Percentiles rank a stretch among this genome's conserved stretches.
These are phyloP conservation scores for Acer saccharum DNA, from an alignment of 345 rosid genomes.

Conservation along the genomic window DNA sequence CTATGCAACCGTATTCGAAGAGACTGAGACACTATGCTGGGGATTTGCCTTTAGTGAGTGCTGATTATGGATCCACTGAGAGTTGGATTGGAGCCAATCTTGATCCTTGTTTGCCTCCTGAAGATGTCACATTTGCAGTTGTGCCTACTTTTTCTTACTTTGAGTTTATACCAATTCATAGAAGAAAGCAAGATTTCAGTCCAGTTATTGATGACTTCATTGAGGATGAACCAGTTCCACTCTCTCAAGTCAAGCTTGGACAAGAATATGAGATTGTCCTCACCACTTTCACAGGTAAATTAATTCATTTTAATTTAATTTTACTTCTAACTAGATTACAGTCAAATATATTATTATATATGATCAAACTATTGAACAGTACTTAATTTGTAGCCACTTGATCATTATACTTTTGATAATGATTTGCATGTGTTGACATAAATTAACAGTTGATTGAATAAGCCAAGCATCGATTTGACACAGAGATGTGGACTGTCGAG, in stretches of 20 bases:
- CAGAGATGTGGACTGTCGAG: background rate
- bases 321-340: no score
- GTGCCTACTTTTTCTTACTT: constrained; percentile 87
- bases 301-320: no score
- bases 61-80: constrained; percentile 93
- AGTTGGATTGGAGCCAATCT: constrained; percentile 96
- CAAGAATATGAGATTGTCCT: constrained; percentile 86
- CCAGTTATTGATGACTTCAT: constrained; percentile 52
- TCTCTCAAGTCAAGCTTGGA: constrained; percentile 72
- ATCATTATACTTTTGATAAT: background rate
- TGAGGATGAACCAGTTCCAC: constrained; percentile 78
- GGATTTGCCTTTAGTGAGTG: constrained; percentile 74
- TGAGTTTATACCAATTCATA: constrained; percentile 83
- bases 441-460: background rate
- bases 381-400: background rate
- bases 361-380: background rate
- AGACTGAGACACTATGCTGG: constrained; percentile 77
- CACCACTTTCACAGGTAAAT: constrained; percentile 89
- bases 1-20: constrained; percentile 76
- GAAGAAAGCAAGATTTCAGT: constrained; percentile 38
- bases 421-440: background rate
- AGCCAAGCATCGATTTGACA: constrained; percentile 15
- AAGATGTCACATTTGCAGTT: constrained; percentile 74
- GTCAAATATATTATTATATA: no score
- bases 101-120: constrained; percentile 72